Evolutionary conservation across 2,329 filamentous ascomycete genomes (phyloP).

Genomic region (Claviceps sorghi): DNA sequence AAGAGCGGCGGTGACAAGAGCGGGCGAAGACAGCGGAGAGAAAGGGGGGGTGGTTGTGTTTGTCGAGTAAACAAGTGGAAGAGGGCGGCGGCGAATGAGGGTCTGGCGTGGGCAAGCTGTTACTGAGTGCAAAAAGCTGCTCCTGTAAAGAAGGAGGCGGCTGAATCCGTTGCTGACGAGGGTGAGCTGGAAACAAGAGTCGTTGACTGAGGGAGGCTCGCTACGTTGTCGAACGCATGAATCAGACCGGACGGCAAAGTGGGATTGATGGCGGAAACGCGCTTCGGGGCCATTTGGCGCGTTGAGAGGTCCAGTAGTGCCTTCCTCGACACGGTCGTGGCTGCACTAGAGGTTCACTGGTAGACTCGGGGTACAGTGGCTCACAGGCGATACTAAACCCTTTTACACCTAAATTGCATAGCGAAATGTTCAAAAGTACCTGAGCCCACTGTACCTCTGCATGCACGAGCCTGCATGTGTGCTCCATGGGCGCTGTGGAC

Average conservation of each 20-base stretch:
- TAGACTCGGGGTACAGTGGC: not conserved
- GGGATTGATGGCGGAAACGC: conserved; percentile 12
- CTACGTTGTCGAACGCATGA: not conserved
- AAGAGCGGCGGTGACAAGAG: conserved; percentile 2
- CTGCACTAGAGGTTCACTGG: not conserved
- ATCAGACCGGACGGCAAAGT: not conserved
- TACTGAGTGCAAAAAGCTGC: not conserved
- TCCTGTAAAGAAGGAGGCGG: not conserved
- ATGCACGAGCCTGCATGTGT: not conserved
- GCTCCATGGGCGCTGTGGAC: not conserved
- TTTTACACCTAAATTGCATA: not conserved
- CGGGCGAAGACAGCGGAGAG: conserved; percentile 3
- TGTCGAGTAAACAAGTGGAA: not conserved
- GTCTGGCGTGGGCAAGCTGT: not conserved
- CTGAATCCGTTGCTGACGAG: not conserved
- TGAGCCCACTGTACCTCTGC: not conserved
- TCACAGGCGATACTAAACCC: not conserved
- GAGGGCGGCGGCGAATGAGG: not conserved
- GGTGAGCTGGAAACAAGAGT: not conserved
- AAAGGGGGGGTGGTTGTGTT: too few relatives aligned
- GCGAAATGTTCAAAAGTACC: not conserved
- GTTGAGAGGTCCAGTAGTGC: conserved; percentile 15
- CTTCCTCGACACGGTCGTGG: not conserved
- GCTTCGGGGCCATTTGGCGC: conserved; percentile 14
- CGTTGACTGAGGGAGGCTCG: not conserved